Conservation (phyloP, 331 rosid genomes). For the Rhamnella rubrinervis region DNA sequence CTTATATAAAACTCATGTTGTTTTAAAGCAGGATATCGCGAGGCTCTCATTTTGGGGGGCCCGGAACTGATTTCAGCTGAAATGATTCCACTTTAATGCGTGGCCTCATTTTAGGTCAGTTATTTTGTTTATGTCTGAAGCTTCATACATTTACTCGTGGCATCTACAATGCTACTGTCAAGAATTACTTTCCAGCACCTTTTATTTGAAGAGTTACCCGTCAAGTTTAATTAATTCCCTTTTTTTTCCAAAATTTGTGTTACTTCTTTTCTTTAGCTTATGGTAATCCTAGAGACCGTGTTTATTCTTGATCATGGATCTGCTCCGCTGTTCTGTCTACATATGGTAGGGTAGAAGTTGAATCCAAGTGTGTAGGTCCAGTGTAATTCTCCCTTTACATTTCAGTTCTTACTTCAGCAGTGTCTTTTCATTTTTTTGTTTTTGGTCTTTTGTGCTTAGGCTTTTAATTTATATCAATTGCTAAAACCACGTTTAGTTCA, state of each 20-base stretch:
- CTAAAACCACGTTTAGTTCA: no score
- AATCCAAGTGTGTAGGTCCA: slow-evolving; percentile 5
- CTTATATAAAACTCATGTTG: slow-evolving; percentile 69
- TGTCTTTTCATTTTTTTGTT: background rate
- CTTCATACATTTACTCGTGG: slow-evolving; percentile 51
- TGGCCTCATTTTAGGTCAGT: slow-evolving; percentile 83
- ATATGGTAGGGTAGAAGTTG: slow-evolving; percentile 10
- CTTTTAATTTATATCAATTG: background rate
- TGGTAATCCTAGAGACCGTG: slow-evolving; percentile 7
- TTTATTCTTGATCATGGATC: slow-evolving; percentile 19
- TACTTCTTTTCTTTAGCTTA: slow-evolving; percentile 1
- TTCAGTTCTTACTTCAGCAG: background rate
- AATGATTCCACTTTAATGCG: slow-evolving; percentile 69
- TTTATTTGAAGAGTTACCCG: slow-evolving; percentile 18
- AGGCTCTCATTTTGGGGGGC: slow-evolving; percentile 72
- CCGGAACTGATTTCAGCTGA: slow-evolving; percentile 75
- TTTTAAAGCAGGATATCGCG: slow-evolving; percentile 74
- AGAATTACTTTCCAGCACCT: slow-evolving; percentile 45
- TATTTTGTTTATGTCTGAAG: slow-evolving; percentile 51
- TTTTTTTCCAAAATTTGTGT: slow-evolving; percentile 8
- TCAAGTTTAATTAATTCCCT: slow-evolving; percentile 6
- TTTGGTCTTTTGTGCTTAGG: background rate
- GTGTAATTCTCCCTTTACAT: background rate
- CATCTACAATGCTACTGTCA: slow-evolving; percentile 51
- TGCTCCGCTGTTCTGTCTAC: slow-evolving; percentile 7